Conservation (phyloP, 306 rosid genomes). For the Dryas octopetala region DNA sequence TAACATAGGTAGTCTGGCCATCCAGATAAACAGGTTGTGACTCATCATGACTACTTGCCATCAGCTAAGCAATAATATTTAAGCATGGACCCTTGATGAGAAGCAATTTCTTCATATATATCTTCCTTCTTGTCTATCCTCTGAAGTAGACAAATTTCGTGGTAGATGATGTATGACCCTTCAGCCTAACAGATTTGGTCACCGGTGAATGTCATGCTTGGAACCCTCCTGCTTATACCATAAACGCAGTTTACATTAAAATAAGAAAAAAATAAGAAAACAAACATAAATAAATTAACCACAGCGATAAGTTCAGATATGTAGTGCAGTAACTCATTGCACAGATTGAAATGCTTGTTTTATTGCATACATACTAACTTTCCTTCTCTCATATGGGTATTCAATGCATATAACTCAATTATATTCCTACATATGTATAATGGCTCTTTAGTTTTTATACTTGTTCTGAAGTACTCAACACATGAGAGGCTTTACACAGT, state of each 20-base stretch:
- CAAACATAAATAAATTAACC: not conserved
- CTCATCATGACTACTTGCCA: constrained; percentile 26
- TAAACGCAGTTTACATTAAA: constrained; percentile 2
- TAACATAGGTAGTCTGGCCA: constrained; percentile 1
- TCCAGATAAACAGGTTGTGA: constrained; percentile 7
- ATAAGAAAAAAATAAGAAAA: not conserved
- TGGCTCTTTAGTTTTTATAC: not conserved
- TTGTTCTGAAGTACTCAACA: not conserved
- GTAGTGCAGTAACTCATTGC: not conserved
- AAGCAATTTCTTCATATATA: constrained; percentile 23
- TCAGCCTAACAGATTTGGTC: constrained; percentile 1
- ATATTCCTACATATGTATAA: not conserved
- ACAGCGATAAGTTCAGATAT: not conserved
- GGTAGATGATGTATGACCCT: constrained; percentile 22
- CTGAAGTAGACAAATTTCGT: constrained; percentile 6
- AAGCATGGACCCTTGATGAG: constrained; percentile 20
- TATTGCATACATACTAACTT: not conserved
- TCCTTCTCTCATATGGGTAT: not conserved
- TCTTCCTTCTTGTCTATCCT: constrained; percentile 28
- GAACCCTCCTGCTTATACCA: constrained; percentile 50
- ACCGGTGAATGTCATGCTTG: constrained; percentile 40
- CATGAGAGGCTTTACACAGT: not conserved
- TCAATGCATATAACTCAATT: not conserved
- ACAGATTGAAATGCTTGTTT: not conserved
- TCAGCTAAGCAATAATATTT: constrained; percentile 29